A percentile compares a stretch with the other conserved stretches of the same genome.
These are phyloP conservation scores for Exophiala dermatitidis DNA, from an alignment of 2,329 filamentous ascomycete species.

Conservation along the genomic window DNA sequence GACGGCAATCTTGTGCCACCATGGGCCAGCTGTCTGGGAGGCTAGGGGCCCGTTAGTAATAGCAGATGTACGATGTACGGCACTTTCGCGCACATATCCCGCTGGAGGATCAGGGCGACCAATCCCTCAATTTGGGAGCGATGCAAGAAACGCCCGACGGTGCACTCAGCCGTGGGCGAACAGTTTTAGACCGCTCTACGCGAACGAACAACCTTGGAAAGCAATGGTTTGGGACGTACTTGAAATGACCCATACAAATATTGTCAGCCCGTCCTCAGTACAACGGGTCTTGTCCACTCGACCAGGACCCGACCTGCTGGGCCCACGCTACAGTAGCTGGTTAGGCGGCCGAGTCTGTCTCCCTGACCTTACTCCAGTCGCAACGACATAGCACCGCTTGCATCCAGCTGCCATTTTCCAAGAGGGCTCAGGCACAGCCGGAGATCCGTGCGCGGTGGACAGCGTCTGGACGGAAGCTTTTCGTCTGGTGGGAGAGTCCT, in stretches of 20 bases:
- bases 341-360: not conserved
- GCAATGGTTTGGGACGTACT: not conserved
- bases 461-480: not conserved
- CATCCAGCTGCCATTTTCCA: not conserved
- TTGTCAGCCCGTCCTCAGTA: too few species aligned
- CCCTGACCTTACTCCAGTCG: not conserved
- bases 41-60: not conserved
- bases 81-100: not conserved
- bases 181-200: not conserved
- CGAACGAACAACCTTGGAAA: not conserved
- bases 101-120: not conserved
- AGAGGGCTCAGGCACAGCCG: not conserved
- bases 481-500: too few species aligned
- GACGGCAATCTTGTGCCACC: constrained; percentile 15
- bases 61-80: not conserved
- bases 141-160: too few species aligned
- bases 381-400: not conserved
- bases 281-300: not conserved
- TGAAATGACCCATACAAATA: not conserved
- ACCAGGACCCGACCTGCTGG: not conserved
- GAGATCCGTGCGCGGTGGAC: not conserved
- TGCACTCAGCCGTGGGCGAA: too few species aligned
- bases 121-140: too few species aligned
- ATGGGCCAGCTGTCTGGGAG: not conserved
- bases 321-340: not conserved